phyloP scores from a whole-genome alignment of 1,284 basidiomycete genomes.

The Porodaedalea pini region DNA sequence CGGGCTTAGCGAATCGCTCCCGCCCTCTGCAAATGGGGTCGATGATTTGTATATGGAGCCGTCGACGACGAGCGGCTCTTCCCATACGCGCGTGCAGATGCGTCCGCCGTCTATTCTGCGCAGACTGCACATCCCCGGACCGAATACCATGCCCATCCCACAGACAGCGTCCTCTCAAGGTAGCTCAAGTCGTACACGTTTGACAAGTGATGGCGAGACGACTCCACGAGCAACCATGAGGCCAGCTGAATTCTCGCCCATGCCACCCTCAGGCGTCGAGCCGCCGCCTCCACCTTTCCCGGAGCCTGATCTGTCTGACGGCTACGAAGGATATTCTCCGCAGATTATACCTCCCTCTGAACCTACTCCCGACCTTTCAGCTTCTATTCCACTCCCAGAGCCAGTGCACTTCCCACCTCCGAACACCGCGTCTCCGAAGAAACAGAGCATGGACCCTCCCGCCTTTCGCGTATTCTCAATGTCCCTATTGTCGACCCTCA shows the following conservation, averaged over 20 bases:
- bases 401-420: background rate
- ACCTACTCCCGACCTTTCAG: background rate
- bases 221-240: conserved; percentile 7
- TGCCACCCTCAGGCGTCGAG: conserved; percentile 1
- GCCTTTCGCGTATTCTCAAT: conserved; percentile 10
- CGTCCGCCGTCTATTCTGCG: conserved; percentile 14
- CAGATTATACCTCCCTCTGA: conserved; percentile 8
- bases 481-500: conserved; percentile 15
- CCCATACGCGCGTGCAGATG: background rate
- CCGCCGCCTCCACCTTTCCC: conserved; percentile 9
- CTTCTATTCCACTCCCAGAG: background rate
- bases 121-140: conserved; percentile 9
- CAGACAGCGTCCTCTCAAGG: background rate
- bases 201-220: conserved; percentile 5
- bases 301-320: conserved; percentile 8
- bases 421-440: background rate
- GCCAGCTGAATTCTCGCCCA: conserved; percentile 5
- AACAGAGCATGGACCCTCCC: conserved; percentile 6
- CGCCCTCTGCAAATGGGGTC: background rate
- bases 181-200: background rate
- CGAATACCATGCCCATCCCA: background rate
- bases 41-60: conserved; percentile 20
- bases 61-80: conserved; percentile 11
- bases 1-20: background rate
- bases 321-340: conserved; percentile 1